phyloP scores from a whole-genome alignment of 2,329 filamentous ascomycete genomes.

The Thielaviopsis ethacetica region DNA sequence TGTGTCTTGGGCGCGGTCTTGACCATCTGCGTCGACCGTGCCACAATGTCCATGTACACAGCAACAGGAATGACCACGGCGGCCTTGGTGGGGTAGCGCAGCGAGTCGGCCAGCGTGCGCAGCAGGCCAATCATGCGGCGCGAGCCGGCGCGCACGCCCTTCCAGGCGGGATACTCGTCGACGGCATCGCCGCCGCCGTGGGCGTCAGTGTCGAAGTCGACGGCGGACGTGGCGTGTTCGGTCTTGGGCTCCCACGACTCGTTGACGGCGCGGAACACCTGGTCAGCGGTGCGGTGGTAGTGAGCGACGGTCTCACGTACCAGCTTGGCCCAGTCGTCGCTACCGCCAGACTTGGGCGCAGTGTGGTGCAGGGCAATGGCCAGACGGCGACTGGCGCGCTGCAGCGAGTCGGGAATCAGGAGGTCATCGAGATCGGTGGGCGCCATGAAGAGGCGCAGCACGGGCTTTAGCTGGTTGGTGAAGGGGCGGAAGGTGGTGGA shows the following conservation, averaged over 20 bases:
- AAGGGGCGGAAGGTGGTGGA: slow-evolving; percentile 71
- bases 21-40: slow-evolving; percentile 52
- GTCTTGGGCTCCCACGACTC: slow-evolving; percentile 66
- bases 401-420: slow-evolving; percentile 34
- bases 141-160: slow-evolving; percentile 55
- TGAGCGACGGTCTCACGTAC: slow-evolving; percentile 44
- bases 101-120: slow-evolving; percentile 43
- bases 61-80: slow-evolving; percentile 52
- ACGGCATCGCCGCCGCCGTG: slow-evolving; percentile 26
- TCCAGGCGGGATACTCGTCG: slow-evolving; percentile 51
- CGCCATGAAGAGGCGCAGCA: slow-evolving; percentile 44
- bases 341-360: slow-evolving; percentile 60
- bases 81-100: slow-evolving; percentile 47
- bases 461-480: slow-evolving; percentile 46
- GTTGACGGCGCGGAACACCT: slow-evolving; percentile 59
- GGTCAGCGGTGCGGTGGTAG: slow-evolving; percentile 56
- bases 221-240: slow-evolving; percentile 27
- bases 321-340: slow-evolving; percentile 62
- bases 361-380: slow-evolving; percentile 61
- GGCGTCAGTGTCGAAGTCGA: slow-evolving; percentile 30
- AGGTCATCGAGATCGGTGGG: slow-evolving; percentile 39
- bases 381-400: slow-evolving; percentile 44
- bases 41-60: slow-evolving; percentile 49
- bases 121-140: slow-evolving; percentile 54
- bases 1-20: slow-evolving; percentile 32